Base-by-base conservation (phyloP, 352 stramenopile genomes). In the Phytophthora syringae region DNA sequence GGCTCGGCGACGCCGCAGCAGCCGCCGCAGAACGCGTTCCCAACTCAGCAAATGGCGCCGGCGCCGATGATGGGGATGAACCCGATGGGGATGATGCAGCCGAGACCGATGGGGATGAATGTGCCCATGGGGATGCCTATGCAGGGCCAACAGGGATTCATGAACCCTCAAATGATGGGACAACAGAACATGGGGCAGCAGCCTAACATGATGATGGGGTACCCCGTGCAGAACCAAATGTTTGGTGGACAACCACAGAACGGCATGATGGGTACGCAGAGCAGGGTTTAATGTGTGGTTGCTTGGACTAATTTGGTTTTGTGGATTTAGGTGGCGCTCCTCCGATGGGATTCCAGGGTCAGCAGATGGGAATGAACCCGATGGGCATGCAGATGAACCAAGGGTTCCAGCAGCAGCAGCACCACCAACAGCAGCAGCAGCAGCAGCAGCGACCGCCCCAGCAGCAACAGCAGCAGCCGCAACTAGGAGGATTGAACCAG, bases 331-430 rank as follows among this genome's bases (percentile, higher is more conserved):
- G 67, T 65, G 76, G 28, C 18, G 60, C 57, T 63, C 52, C 64
- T 15, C 65, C 62, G 30, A 91, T 88, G 77, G 77, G 77, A 32
- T 90, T 89, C 48, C 79, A 75, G 40, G 65, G 67, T 21, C 74
- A 77, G 18, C 62, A 55, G 22, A 86, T 89, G 78, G 72, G 69
- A 5, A 89, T 90, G 76, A 86, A 86, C 52, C 67, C 74, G 6
- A 88, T 91, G 80, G 71, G 63, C 7, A 76, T 78, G 52, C 45
- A 86, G 50, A 87, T 84, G 77, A 82, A 84, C 50, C 74, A 78
- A n/a, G 83, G 79, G 76, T 84, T 54, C 74, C 72, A 74, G 16
- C 76, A 82, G 43, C 75, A 80, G 20, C 71, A 77, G 27, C 70
- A 64, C 20, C 67, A 77, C 4, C 72, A 70, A 11, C 63, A 69